Evolutionary conservation across 1,139 yeast genomes (phyloP).

Genomic region (Geotrichum restrictum): DNA sequence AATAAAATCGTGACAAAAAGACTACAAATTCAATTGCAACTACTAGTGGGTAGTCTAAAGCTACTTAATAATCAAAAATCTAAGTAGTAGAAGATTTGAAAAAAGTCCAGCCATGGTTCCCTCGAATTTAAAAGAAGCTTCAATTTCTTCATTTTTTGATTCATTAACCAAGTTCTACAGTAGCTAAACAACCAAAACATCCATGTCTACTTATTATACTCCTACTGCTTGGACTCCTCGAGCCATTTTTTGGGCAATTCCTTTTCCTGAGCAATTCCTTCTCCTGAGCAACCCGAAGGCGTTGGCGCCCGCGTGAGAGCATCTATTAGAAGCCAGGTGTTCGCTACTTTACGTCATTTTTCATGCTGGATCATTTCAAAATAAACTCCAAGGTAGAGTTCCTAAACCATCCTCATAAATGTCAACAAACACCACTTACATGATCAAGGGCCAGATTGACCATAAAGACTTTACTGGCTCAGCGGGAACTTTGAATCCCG

Average conservation of each 20-base stretch:
- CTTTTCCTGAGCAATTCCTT: slow-evolving; percentile 69
- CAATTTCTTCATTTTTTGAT: too few species aligned
- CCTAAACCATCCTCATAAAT: slow-evolving; percentile 92
- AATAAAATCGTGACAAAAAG: too few species aligned
- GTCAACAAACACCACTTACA: slow-evolving; percentile 84
- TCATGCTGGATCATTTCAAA: slow-evolving; percentile 77
- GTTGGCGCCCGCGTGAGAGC: slow-evolving; percentile 82
- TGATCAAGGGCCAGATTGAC: slow-evolving; percentile 71
- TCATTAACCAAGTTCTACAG: too few species aligned
- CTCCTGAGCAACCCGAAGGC: slow-evolving; percentile 78
- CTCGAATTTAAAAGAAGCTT: too few species aligned
- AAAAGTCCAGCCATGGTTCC: too few species aligned
- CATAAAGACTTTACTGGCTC: slow-evolving; percentile 91
- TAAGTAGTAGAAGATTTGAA: too few species aligned
- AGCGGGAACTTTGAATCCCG: slow-evolving; percentile 70
- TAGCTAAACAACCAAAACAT: too few species aligned
- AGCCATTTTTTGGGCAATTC: slow-evolving; percentile 55
- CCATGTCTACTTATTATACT: neutral
- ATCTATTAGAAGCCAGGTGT: slow-evolving; percentile 67
- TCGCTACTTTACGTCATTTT: slow-evolving; percentile 76
- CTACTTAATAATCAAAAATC: too few species aligned
- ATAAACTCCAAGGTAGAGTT: slow-evolving; percentile 67
- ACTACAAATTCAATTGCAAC: too few species aligned
- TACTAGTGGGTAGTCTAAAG: too few species aligned
- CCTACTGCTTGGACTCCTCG: slow-evolving; percentile 37